A percentile compares a stretch with the other conserved stretches of the same genome.
Conservation (phyloP, 495 filamentous ascomycete genomes). For the Penicillium mononematosum region DNA sequence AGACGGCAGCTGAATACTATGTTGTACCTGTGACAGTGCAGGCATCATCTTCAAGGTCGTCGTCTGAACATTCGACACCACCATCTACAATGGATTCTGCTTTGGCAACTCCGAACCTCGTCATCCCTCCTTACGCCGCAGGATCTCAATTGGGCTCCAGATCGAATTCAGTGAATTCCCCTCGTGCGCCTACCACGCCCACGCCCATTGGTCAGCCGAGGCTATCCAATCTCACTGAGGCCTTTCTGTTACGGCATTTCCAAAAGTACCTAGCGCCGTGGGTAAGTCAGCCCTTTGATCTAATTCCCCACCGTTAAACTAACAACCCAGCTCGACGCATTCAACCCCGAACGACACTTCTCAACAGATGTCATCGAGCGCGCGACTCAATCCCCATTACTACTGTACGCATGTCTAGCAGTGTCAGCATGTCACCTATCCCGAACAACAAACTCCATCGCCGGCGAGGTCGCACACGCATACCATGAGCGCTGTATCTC, state of each 20-base stretch:
- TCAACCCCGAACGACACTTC: constrained; percentile 39
- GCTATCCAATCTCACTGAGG: constrained; percentile 38
- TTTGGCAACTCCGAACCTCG: constrained; percentile 15
- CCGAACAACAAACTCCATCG: constrained; percentile 34
- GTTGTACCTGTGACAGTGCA: constrained; percentile 28
- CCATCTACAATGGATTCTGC: constrained; percentile 32
- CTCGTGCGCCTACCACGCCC: constrained; percentile 18
- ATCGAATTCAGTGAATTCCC: constrained; percentile 22
- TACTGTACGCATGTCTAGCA: constrained; percentile 42
- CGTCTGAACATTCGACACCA: constrained; percentile 29
- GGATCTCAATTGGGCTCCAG: constrained; percentile 22
- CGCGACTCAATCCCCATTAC: constrained; percentile 35
- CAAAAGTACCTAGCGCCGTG: constrained; percentile 39
- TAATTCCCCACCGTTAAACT: background rate
- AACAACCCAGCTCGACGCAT: constrained; percentile 37
- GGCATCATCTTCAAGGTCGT: constrained; percentile 23
- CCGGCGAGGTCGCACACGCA: constrained; percentile 36
- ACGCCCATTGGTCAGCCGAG: constrained; percentile 28
- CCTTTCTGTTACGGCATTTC: constrained; percentile 44
- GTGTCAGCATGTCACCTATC: constrained; percentile 45
- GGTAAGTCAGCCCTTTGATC: constrained; percentile 20
- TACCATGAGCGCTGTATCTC: constrained; percentile 46
- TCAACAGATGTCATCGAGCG: constrained; percentile 36
- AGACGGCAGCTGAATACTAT: constrained; percentile 43
- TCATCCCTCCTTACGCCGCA: constrained; percentile 14